Evolutionary conservation across 2,329 filamentous ascomycete genomes (phyloP).

Genomic region (Arachnopeziza araneosa): DNA sequence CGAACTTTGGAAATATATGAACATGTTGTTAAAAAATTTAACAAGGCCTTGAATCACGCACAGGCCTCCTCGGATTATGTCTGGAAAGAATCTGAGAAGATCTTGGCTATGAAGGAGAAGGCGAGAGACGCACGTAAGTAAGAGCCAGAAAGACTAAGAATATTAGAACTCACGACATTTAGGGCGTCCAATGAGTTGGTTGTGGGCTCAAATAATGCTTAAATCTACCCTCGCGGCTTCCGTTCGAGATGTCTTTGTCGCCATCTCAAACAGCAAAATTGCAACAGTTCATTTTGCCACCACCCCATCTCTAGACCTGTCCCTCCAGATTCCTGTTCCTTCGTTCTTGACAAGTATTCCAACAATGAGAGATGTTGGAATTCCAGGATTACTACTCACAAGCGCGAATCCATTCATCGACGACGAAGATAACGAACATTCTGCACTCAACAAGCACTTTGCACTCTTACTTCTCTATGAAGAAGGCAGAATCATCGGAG

Average conservation of each 20-base stretch:
- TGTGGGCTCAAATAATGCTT: conserved; percentile 67
- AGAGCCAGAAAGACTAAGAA: neutral
- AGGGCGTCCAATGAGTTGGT: conserved; percentile 46
- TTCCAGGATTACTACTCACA: conserved; percentile 77
- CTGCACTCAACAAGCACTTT: conserved; percentile 77
- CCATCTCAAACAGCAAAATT: conserved; percentile 79
- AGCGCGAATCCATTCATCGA: conserved; percentile 74
- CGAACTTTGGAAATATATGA: conserved; percentile 76
- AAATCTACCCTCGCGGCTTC: conserved; percentile 75
- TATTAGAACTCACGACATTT: neutral
- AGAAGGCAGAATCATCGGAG: conserved; percentile 65
- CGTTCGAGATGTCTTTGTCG: conserved; percentile 75
- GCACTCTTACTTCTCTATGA: conserved; percentile 80
- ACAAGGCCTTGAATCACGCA: conserved; percentile 87
- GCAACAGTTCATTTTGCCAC: conserved; percentile 71
- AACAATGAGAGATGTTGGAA: conserved; percentile 59
- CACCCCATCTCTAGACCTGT: conserved; percentile 53
- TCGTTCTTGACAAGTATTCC: conserved; percentile 68
- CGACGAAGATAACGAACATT: conserved; percentile 60
- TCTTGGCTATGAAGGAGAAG: conserved; percentile 75
- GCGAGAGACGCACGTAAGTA: conserved; percentile 57
- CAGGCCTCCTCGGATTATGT: conserved; percentile 88
- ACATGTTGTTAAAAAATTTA: conserved; percentile 86
- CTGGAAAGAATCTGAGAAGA: conserved; percentile 81
- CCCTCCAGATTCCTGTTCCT: conserved; percentile 58